Conservation (phyloP, 1,139 yeast genomes). For the Saccharomycopsis phalli region DNA sequence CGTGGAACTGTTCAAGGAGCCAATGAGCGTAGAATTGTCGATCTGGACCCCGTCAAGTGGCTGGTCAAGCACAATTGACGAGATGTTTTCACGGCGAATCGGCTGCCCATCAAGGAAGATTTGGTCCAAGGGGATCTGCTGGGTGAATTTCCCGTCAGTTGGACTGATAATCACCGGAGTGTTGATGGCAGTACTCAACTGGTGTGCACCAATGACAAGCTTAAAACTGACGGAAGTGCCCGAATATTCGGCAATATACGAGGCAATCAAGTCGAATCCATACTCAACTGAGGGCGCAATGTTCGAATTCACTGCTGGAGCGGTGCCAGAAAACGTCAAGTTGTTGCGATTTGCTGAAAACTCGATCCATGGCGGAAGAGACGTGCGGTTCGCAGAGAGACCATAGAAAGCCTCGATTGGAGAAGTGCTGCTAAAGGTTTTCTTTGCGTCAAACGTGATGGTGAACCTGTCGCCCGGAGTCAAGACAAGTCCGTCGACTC, state of each 20-base stretch:
- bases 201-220: conserved; percentile 81
- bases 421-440: conserved; percentile 25
- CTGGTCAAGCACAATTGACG: conserved; percentile 38
- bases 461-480: conserved; percentile 58
- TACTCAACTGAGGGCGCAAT: conserved; percentile 81
- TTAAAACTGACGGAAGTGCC: conserved; percentile 65
- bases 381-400: conserved; percentile 69
- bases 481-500: conserved; percentile 63
- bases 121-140: conserved; percentile 50
- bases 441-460: conserved; percentile 47
- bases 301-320: conserved; percentile 76
- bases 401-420: conserved; percentile 70
- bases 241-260: conserved; percentile 69
- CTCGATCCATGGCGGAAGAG: conserved; percentile 82
- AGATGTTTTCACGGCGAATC: conserved; percentile 44
- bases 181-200: conserved; percentile 50
- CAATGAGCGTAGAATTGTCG: conserved; percentile 47
- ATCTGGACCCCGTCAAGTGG: conserved; percentile 47
- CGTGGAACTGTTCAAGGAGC: conserved; percentile 34
- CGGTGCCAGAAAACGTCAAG: conserved; percentile 74
- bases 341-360: conserved; percentile 44
- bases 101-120: conserved; percentile 51
- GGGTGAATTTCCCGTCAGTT: conserved; percentile 43
- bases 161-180: conserved; percentile 25
- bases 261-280: conserved; percentile 66